Base-by-base conservation (phyloP, 2,329 filamentous ascomycete genomes). In the Pseudopithomyces maydicus region DNA sequence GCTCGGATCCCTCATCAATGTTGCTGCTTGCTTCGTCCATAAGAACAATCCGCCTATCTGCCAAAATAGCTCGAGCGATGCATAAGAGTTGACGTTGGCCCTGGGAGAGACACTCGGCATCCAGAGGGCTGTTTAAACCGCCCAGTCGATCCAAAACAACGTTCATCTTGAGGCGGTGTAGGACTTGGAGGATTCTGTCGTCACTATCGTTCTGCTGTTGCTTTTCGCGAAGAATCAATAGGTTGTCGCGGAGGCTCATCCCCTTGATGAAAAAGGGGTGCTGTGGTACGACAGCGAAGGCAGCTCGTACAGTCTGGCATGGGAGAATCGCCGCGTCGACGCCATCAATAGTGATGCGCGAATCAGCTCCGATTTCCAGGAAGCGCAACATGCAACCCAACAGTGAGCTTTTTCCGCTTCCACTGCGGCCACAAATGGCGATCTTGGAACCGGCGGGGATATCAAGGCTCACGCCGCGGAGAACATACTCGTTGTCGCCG, bases 1-100 rank as follows among this genome's bases (percentile, higher is more conserved):
- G 76, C 61, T 87, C 85, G 3, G 84, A 87, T 54, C 78, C 80
- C 15, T 76, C 72, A 65, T 88, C 85, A 19, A 87, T 79, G 52
- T 80, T 83, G 41, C 62, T 53, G 26, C 52, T 65, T 8, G 58
- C 58, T 44, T 67, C 64, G 32, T 67, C 66, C 33, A 67, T 33
- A 7, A 70, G 42, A 33, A 70, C 22, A 15, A 70, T 55, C 41
- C 39, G 54, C 46, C 15, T 33, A 48, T 19, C 52, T 19, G 22
- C n/a, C 54, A n/a, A 54, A 4, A 22, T 45, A 35, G 41, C 55
- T 47, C 17, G 52, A 38, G 17, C 57, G 41, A 26, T 56, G 54
- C 7, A 59, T 48, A 11, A 33, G 44, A 35, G 35, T n/a, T 38
- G 35, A 14, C 12, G 12, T n/a, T 38, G 35, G n/a, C 35, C 35